Conservation (phyloP, 371 early-diverging fungal genomes). For the Mortierella sp. region DNA sequence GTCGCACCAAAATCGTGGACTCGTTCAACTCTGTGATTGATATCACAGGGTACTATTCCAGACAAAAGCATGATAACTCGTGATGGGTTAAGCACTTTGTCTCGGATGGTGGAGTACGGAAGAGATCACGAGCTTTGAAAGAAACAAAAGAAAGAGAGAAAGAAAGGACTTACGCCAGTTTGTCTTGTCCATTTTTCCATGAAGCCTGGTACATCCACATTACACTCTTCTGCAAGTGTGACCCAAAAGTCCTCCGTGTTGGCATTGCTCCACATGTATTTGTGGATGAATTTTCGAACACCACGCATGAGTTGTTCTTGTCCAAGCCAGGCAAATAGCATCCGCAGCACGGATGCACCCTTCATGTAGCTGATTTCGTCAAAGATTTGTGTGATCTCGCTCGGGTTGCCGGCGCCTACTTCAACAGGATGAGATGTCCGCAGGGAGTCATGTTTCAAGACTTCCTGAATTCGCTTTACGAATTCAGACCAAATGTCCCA, state of each 20-base stretch:
- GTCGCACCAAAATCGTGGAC: slow-evolving; percentile 62
- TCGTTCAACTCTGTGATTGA: slow-evolving; percentile 63
- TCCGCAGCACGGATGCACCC: slow-evolving; percentile 93
- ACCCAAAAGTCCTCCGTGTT: slow-evolving; percentile 89
- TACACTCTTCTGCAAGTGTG: slow-evolving; percentile 75
- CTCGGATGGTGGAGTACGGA: no score
- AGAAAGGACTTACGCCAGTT: slow-evolving; percentile 62
- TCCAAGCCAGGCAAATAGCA: slow-evolving; percentile 87
- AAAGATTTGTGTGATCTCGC: slow-evolving; percentile 86
- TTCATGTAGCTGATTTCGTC: slow-evolving; percentile 90
- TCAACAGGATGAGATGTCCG: slow-evolving; percentile 94
- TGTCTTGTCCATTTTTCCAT: slow-evolving; percentile 92
- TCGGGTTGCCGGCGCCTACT: slow-evolving; percentile 83
- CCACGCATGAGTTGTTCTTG: slow-evolving; percentile 81
- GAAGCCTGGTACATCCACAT: slow-evolving; percentile 76
- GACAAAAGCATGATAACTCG: neutral
- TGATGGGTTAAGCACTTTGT: neutral
- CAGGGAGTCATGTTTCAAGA: slow-evolving; percentile 80
- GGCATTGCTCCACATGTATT: slow-evolving; percentile 86
- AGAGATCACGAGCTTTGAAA: neutral
- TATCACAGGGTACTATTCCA: slow-evolving; percentile 73
- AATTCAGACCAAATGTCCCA: slow-evolving; percentile 78
- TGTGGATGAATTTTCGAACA: slow-evolving; percentile 80
- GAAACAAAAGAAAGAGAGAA: neutral
- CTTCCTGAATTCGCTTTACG: slow-evolving; percentile 77